A percentile compares a stretch with the other conserved stretches of the same genome.
These are phyloP conservation scores for Komagataella pastoris DNA, from an alignment of 805 yeast genomes.

Conservation along the genomic window DNA sequence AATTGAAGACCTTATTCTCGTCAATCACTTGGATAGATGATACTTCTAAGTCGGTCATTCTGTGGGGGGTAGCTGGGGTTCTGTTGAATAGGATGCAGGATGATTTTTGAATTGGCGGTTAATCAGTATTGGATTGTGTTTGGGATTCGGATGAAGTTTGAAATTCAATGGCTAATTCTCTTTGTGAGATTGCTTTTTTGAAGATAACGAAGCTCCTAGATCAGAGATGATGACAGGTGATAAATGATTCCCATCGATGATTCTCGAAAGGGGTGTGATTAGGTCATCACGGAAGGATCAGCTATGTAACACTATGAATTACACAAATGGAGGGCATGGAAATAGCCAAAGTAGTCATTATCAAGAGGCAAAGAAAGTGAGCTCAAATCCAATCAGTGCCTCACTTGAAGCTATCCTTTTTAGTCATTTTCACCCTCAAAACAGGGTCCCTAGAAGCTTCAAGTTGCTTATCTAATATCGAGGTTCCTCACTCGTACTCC, in stretches of 20 bases:
- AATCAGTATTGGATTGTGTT: not conserved
- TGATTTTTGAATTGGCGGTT: not conserved
- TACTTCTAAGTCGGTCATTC: not conserved
- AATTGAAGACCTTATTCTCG: constrained; percentile 42
- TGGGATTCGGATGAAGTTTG: not conserved
- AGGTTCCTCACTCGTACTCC: not conserved
- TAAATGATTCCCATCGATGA: not conserved
- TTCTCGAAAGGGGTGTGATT: not conserved
- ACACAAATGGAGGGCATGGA: not conserved
- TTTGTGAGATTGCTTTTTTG: not conserved
- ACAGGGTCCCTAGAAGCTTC: not conserved
- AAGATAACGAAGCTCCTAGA: not conserved
- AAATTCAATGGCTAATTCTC: not conserved
- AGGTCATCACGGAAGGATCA: not conserved
- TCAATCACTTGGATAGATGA: constrained; percentile 44
- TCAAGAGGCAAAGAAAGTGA: not conserved
- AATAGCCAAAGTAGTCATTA: not conserved
- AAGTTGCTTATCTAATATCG: not conserved
- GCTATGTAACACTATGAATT: not conserved
- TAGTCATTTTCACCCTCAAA: no score
- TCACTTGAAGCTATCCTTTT: not conserved
- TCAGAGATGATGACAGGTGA: not conserved
- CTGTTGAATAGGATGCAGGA: no score
- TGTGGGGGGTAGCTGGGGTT: not conserved
- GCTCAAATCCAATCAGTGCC: no score